Percentiles rank a stretch among this genome's conserved stretches.
These are phyloP conservation scores for Sugiyamaella marilandica DNA, from an alignment of 805 yeast genomes.

Conservation along the genomic window DNA sequence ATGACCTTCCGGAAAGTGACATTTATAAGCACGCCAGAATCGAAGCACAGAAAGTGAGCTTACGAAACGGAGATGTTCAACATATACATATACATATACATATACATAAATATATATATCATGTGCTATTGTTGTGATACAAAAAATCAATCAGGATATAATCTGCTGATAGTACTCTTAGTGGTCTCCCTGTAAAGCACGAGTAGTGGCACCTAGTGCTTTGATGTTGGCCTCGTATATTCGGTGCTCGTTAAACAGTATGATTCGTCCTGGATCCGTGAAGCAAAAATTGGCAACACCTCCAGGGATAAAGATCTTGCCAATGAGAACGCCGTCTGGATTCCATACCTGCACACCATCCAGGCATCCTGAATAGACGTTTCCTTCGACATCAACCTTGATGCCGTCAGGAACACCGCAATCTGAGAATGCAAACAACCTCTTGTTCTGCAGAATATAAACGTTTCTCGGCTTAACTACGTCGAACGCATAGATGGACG, in stretches of 20 bases:
- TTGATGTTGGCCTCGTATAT: slow-evolving; percentile 30
- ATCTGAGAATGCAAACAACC: slow-evolving; percentile 28
- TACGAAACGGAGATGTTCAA: too few species aligned
- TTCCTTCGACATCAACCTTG: slow-evolving; percentile 25
- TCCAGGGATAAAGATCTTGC: slow-evolving; percentile 25
- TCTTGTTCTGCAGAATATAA: slow-evolving; percentile 20
- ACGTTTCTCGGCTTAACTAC: slow-evolving; percentile 17
- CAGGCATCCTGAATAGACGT: slow-evolving; percentile 28
- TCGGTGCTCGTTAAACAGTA: slow-evolving; percentile 24
- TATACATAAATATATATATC: too few species aligned
- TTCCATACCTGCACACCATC: slow-evolving; percentile 31
- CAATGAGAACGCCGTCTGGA: slow-evolving; percentile 23
- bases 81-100: too few species aligned
- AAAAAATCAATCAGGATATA: too few species aligned
- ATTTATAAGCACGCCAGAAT: too few species aligned
- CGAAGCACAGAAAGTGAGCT: too few species aligned
- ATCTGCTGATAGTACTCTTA: too few species aligned
- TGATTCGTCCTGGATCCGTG: slow-evolving; percentile 23
- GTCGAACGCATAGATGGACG: slow-evolving; percentile 28
- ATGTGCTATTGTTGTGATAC: too few species aligned
- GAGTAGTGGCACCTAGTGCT: slow-evolving; percentile 10
- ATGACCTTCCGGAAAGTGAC: too few species aligned
- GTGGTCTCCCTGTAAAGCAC: neutral
- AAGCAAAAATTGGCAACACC: slow-evolving; percentile 29
- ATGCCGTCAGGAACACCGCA: slow-evolving; percentile 30